phyloP scores from a whole-genome alignment of 2,329 filamentous ascomycete genomes.

The Herpotrichia juniperi region DNA sequence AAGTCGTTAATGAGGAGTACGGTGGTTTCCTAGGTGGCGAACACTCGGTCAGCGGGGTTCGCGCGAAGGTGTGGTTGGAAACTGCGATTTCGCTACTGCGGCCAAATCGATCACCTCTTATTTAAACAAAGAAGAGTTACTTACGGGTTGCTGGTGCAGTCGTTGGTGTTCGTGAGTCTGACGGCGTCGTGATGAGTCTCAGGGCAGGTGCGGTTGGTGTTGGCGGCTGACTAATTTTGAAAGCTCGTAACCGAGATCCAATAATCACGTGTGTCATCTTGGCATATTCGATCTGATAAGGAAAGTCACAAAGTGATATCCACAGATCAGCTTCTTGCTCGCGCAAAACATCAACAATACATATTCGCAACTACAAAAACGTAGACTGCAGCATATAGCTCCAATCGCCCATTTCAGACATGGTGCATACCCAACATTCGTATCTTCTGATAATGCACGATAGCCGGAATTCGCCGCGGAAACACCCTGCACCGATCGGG shows the following conservation, averaged over 20 bases:
- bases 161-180: constrained; percentile 40
- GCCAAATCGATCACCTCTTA: not conserved
- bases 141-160: constrained; percentile 42
- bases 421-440: not conserved
- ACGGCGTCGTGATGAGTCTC: constrained; percentile 25
- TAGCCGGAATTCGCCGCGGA: constrained; percentile 1
- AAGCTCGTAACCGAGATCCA: not conserved
- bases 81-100: not conserved
- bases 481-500: not conserved
- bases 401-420: too few species aligned
- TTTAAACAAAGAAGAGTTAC: constrained; percentile 18
- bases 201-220: too few species aligned
- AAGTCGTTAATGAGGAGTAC: constrained; percentile 30
- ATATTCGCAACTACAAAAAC: not conserved
- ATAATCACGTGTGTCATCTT: not conserved
- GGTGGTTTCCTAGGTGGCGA: constrained; percentile 34
- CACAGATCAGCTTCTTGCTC: too few species aligned
- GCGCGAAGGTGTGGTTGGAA: not conserved
- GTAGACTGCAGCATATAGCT: too few species aligned
- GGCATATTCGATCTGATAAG: not conserved
- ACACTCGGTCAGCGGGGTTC: constrained; percentile 28
- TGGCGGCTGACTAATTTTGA: too few species aligned
- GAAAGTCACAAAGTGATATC: not conserved
- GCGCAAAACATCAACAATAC: not conserved
- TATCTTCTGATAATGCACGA: not conserved